Conservation (phyloP, 2,329 filamentous ascomycete species). For the Pyrenophora teres region DNA sequence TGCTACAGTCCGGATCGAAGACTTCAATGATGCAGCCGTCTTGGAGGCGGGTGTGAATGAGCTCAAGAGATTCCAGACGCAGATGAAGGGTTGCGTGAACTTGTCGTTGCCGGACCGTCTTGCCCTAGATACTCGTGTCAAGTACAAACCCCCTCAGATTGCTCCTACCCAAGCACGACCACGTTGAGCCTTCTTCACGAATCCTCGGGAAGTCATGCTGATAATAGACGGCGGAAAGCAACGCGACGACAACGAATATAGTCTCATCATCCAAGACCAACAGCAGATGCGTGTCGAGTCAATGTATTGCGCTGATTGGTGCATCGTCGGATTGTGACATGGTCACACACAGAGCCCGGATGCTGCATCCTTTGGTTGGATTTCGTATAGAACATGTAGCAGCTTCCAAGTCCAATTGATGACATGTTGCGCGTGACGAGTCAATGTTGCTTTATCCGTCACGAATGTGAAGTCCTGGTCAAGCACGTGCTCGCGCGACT, state of each 20-base stretch:
- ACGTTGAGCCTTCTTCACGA: conserved; percentile 19
- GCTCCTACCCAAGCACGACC: conserved; percentile 17
- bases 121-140: conserved; percentile 64
- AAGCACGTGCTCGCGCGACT: conserved; percentile 41
- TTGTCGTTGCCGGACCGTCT: conserved; percentile 63
- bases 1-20: conserved; percentile 61
- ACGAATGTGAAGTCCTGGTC: not conserved
- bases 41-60: conserved; percentile 61
- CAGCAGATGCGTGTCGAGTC: too few relatives aligned
- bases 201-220: not conserved
- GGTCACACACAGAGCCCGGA: too few relatives aligned
- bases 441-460: not conserved
- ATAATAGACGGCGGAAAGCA: not conserved
- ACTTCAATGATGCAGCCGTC: conserved; percentile 59
- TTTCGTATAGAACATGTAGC: too few relatives aligned
- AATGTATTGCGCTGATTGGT: too few relatives aligned
- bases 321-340: too few relatives aligned
- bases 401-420: too few relatives aligned
- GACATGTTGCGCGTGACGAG: not conserved
- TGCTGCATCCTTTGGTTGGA: too few relatives aligned
- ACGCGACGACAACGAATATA: too few relatives aligned
- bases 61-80: conserved; percentile 59
- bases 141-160: conserved; percentile 46
- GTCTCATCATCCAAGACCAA: too few relatives aligned
- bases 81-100: conserved; percentile 62